phyloP scores from a whole-genome alignment of 2,329 filamentous ascomycete species.

The Rhynchosporium agropyri region DNA sequence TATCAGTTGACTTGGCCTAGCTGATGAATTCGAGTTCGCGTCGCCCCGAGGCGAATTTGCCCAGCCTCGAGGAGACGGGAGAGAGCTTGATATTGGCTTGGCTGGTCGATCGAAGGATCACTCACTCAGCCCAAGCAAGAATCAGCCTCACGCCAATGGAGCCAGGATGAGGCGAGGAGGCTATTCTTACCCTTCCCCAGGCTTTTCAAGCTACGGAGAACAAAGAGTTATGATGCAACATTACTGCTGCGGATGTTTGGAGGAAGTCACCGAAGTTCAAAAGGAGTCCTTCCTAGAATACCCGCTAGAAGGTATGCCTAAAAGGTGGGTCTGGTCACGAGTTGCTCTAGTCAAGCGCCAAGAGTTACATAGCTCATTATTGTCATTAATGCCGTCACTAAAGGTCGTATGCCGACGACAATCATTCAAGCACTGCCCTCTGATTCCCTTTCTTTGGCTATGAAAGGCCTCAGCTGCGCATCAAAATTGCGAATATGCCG shows the following conservation, averaged over 20 bases:
- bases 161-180: background rate
- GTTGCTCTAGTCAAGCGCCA: background rate
- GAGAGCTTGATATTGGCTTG: too few relatives aligned
- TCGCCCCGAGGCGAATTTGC: too few relatives aligned
- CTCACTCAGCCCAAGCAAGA: background rate
- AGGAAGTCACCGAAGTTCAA: background rate
- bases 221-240: background rate
- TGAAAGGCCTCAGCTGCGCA: slow-evolving; percentile 7
- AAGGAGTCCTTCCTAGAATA: background rate
- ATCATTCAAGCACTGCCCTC: background rate
- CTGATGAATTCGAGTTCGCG: too few relatives aligned
- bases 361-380: background rate
- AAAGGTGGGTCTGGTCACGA: background rate
- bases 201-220: too few relatives aligned
- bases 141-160: background rate
- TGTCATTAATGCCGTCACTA: too few relatives aligned
- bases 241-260: background rate
- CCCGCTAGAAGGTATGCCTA: background rate
- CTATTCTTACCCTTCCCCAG: background rate
- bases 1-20: too few relatives aligned
- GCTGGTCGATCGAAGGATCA: too few relatives aligned
- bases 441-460: too few relatives aligned
- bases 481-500: background rate
- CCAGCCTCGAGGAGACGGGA: too few relatives aligned
- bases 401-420: background rate